These are phyloP conservation scores for Kwoniella bestiolae DNA, from an alignment of 768 basidiomycete genomes.

Conservation along the genomic window DNA sequence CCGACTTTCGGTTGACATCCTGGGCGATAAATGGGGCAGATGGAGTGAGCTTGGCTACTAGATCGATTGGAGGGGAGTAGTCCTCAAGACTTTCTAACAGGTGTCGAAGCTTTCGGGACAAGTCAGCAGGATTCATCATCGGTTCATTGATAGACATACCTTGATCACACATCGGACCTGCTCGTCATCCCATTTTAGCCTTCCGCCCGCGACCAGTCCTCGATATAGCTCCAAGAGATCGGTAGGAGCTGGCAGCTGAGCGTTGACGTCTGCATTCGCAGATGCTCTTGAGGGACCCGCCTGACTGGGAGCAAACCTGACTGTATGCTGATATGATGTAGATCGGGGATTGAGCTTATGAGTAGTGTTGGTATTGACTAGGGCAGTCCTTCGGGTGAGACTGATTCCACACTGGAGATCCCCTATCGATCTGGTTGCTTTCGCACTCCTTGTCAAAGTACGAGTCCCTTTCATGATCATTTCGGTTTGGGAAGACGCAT, in stretches of 20 bases:
- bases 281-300: too few species aligned
- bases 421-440: too few species aligned
- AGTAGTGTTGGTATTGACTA: too few species aligned
- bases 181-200: slow-evolving; percentile 63
- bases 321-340: not conserved
- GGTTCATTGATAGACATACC: slow-evolving; percentile 52
- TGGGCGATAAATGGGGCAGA: slow-evolving; percentile 35
- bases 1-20: slow-evolving; percentile 24
- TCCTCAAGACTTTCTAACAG: slow-evolving; percentile 62
- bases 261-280: not conserved
- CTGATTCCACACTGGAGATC: too few species aligned
- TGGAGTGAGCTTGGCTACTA: slow-evolving; percentile 55
- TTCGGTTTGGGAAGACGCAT: too few species aligned
- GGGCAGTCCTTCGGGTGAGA: too few species aligned
- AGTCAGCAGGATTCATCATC: not conserved
- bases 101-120: slow-evolving; percentile 61
- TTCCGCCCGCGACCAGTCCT: slow-evolving; percentile 61
- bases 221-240: slow-evolving; percentile 64
- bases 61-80: slow-evolving; percentile 63
- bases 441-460: too few species aligned
- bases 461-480: too few species aligned
- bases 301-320: not conserved
- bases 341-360: not conserved
- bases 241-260: slow-evolving; percentile 20
- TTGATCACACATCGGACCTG: slow-evolving; percentile 65